Evolutionary conservation across 2,329 filamentous ascomycete species (phyloP), one percentile per base, ranked within the genome.

Genomic region (Apiospora aurea): DNA sequence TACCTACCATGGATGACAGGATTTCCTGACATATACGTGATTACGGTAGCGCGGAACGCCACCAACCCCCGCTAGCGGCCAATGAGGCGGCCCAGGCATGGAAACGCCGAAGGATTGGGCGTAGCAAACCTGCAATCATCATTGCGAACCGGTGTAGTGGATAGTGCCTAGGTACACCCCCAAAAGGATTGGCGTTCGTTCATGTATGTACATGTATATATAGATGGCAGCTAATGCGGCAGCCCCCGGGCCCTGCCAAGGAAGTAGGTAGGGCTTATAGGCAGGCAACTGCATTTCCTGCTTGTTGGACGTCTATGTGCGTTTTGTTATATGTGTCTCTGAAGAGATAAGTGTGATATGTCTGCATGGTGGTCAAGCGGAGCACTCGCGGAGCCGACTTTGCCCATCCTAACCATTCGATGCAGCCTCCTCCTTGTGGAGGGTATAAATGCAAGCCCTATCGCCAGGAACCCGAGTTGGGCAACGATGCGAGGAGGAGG

Each of bases 31-130:
- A 41, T 64, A 41, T 64, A 41, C 57, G 21, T 64, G 57, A 64
- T 64, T 21, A 64, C 57, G 57, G 21, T 64, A 64, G 57, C 34
- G 57, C 34, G 8, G 34, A 34, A 41, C 57, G 57, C 57, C 57
- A 64, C 34, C 34, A 64, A 64, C 4, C 34, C 57, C 57, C 29
- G 29, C 16, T 21, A 21, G 34, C 29, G 21, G 34, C 57, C 57
- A 64, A 64, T 64, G 34, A 24, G 34, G 11, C 4, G 46, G 10
- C 8, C 21, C 29, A 29, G 18, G 8, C 18, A 38, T 10, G 29
- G 57, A n/a, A 41, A 10, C 21, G 34, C 29, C 29, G 18, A n/a
- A 64, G 34, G 57, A n/a, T n/a, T 10, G 8, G 57, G 57, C 57
- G 57, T 64, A 64, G 57, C 57, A 64, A 64, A 64, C 57, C 57